Evolutionary conservation across 192 early-diverging fungal species (phyloP), one percentile per base, ranked within the genome.

Genomic region (Linnemannia elongata): DNA sequence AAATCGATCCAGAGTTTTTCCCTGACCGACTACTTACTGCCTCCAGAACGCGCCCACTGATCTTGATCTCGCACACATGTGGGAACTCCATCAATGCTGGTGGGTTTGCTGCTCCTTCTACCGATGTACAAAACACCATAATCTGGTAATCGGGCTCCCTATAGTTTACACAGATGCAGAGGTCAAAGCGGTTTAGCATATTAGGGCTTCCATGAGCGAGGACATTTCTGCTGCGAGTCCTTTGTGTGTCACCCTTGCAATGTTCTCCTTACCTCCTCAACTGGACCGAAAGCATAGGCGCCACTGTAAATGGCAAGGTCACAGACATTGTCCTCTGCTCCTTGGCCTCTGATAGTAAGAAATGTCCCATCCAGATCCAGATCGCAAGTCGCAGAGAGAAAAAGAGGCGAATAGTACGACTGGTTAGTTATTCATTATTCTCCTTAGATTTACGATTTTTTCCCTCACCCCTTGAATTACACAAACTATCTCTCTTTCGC

Each of bases 61-160:
- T 87, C 35, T 88, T 87, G 55, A 91, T 82, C 72, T 91, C 91
- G 74, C 91, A 90, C 38, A 88, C 80, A 73, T 72, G 80, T 17
- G 91, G 91, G 84, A 89, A 91, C 76, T 91, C 91, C 76, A 91
- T 85, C 9, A 89, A 39, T 35, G 77, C 72, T 12, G 75, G 79
- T 3, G 69, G 22, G 18, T 44, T 75, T 15, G 85, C 6, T 42
- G 77, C 45, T 41, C 76, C 68, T 33, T 78, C 83, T 17, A 80
- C 78, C 63, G 76, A 83, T n/a, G 76, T 66, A 73, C 88, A 90
- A 79, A 90, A 90, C 45, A 90, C 84, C 76, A 88, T 85, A 13
- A 90, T 57, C 72, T 90, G 89, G 49, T 74, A 81, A 6, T 81
- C 76, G 36, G 85, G 66, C 36, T 81, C 76, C 60, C 85, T 87